Evolutionary conservation across 2,329 filamentous ascomycete species (phyloP), one percentile per base, ranked within the genome.

Genomic region (Ophiocordyceps camponoti-leonardi): DNA sequence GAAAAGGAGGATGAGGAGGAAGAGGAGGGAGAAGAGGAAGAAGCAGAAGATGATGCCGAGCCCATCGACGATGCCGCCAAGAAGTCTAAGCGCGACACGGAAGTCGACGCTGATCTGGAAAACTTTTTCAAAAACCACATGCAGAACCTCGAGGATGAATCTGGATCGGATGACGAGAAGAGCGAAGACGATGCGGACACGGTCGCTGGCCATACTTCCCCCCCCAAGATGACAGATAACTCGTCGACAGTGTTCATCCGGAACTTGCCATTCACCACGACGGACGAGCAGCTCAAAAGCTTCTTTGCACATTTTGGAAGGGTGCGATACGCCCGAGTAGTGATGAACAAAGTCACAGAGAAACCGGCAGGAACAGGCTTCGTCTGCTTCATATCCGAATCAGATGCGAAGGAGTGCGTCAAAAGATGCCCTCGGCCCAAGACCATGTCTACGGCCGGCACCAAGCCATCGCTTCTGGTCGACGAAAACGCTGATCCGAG

Each of bases 341-440:
- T 98, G 35, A 75, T 93, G 58, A 90, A 98, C 58, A 81, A 73
- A 42, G 77, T 79, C 22, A 94, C 86, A 0, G 87, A 88, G 53
- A 81, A 86, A 44, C 86, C 92, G 2, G 86, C 84, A 43, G 92
- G 92, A 23, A 96, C 90, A 30, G 92, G 83, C 4, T 98, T 98
- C 56, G 90, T 96, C 28, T 94, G 86, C 65, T 98, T 98, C 65
- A 81, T 81, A 64, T 80, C 82, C 44, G 66, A 71, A 35, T 76
- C 82, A 19, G 86, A 94, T 57, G 85, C 81, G 51, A 78, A 81
- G 57, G 62, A 70, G 19, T 96, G 92, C 58, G 68, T 95, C 49
- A 81, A 79, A 51, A 72, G 69, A 14, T 84, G 87, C 2, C 92
- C 92, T 0, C 76, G 73, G 23, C 62, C 67, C 28, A 65, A 70